Percentiles rank a stretch among this genome's conserved stretches.
These are phyloP conservation scores for Xylariaceae sp. DNA, from an alignment of 2,329 filamentous ascomycete species.

Conservation along the genomic window DNA sequence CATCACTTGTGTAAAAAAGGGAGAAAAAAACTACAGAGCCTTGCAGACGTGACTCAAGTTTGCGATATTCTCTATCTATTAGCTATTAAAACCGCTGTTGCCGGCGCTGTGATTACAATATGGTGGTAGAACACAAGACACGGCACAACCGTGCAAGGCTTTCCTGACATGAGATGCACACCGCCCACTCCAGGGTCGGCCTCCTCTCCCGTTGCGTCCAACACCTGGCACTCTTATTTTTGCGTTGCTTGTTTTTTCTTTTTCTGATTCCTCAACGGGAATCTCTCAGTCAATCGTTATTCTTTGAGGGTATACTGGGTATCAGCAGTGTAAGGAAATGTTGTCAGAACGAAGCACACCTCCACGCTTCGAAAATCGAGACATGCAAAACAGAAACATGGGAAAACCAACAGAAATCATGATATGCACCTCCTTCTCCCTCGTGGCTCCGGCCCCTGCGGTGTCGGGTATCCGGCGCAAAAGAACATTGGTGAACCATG, in stretches of 20 bases:
- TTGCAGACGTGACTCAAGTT: neutral
- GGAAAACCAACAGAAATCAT: constrained; percentile 30
- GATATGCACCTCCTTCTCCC: constrained; percentile 26
- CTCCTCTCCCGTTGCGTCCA: constrained; percentile 1
- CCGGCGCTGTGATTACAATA: constrained; percentile 24
- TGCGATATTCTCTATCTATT: constrained; percentile 28
- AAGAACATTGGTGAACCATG: constrained; percentile 21
- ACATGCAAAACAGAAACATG: constrained; percentile 33
- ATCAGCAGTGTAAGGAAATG: constrained; percentile 36
- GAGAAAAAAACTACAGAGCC: too few species aligned
- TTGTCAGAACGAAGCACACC: constrained; percentile 27
- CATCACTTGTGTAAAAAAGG: too few species aligned
- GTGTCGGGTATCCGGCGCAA: constrained; percentile 17
- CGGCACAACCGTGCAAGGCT: constrained; percentile 21
- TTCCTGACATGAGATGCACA: constrained; percentile 16
- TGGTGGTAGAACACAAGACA: constrained; percentile 20
- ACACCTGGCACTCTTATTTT: neutral
- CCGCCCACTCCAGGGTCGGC: constrained; percentile 1
- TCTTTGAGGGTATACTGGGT: constrained; percentile 37
- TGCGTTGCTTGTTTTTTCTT: constrained; percentile 5
- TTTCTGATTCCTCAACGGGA: constrained; percentile 11
- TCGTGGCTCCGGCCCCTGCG: constrained; percentile 25
- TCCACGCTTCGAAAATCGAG: constrained; percentile 28
- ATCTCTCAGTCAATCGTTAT: constrained; percentile 24
- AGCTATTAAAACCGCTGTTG: constrained; percentile 34